Conservation (phyloP, 225 moss, liverwort and hornwort genomes). For the Marchantia polymorpha region DNA sequence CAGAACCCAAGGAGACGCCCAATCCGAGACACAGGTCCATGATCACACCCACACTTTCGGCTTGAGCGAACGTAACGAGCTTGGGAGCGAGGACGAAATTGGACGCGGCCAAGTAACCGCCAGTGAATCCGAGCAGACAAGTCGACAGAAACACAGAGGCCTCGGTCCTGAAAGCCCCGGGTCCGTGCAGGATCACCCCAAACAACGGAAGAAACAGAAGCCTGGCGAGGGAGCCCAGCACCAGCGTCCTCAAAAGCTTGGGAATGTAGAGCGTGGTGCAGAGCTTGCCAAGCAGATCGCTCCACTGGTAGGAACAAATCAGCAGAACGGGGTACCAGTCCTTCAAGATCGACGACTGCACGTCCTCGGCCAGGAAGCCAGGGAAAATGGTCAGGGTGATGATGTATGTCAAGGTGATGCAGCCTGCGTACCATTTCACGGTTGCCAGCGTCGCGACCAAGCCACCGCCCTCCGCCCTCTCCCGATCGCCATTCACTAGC, state of each 20-base stretch:
- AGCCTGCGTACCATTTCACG: slow-evolving; percentile 55
- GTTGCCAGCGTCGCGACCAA: slow-evolving; percentile 55
- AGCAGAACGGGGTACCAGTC: slow-evolving; percentile 71
- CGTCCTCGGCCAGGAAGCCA: slow-evolving; percentile 61
- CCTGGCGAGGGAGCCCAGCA: slow-evolving; percentile 45
- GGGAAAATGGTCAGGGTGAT: slow-evolving; percentile 65
- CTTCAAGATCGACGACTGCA: slow-evolving; percentile 48
- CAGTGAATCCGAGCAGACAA: slow-evolving; percentile 46
- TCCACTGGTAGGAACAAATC: slow-evolving; percentile 42
- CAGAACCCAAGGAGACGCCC: too few relatives aligned
- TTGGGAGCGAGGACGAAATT: slow-evolving; percentile 62
- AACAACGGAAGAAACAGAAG: slow-evolving; percentile 56
- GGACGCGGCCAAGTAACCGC: slow-evolving; percentile 57
- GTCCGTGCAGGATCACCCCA: slow-evolving; percentile 46
- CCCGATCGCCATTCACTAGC: slow-evolving; percentile 42
- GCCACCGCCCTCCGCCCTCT: slow-evolving; percentile 51
- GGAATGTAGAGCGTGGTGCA: slow-evolving; percentile 49
- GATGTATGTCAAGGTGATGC: slow-evolving; percentile 36
- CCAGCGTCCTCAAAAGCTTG: slow-evolving; percentile 45
- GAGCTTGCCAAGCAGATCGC: slow-evolving; percentile 53
- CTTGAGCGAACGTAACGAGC: slow-evolving; percentile 53
- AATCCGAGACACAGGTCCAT: slow-evolving; percentile 26
- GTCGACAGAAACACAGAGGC: slow-evolving; percentile 50
- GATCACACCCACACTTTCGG: slow-evolving; percentile 56
- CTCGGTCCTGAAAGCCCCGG: slow-evolving; percentile 53